phyloP scores from a whole-genome alignment of 139 green algal species.

The Chlorella sp. region DNA sequence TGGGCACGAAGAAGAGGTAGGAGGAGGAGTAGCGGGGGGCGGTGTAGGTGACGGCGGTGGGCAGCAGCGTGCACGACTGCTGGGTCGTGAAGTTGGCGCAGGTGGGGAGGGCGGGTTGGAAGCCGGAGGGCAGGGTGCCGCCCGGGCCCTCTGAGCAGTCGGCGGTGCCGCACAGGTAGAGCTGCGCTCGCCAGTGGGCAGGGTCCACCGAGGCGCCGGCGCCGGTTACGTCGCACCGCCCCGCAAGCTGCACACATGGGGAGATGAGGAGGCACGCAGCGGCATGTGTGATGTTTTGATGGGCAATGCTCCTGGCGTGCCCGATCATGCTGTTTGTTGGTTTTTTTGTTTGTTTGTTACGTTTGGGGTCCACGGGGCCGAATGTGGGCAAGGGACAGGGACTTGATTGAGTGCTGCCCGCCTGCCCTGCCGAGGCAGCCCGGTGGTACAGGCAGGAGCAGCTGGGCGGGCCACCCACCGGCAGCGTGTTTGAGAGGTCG shows the following conservation, averaged over 20 bases:
- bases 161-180: no score
- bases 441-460: no score
- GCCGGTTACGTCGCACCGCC: not conserved
- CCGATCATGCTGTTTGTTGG: no score
- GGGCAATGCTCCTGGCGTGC: no score
- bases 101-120: not conserved
- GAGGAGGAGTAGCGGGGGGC: not conserved
- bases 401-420: no score
- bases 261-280: no score
- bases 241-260: constrained; percentile 4
- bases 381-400: no score
- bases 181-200: not conserved
- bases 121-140: no score
- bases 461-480: not conserved
- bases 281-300: not conserved
- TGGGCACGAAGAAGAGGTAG: not conserved
- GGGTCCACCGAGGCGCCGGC: not conserved
- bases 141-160: no score
- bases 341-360: no score
- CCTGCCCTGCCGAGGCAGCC: no score
- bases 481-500: not conserved
- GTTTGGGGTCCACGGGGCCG: no score
- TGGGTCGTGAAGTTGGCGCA: not conserved
- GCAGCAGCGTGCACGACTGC: not conserved
- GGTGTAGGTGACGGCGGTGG: not conserved